Percentiles rank a stretch among this genome's conserved stretches.
phyloP scores from a whole-genome alignment of 441 rosid genomes.

The Jatropha multifida region DNA sequence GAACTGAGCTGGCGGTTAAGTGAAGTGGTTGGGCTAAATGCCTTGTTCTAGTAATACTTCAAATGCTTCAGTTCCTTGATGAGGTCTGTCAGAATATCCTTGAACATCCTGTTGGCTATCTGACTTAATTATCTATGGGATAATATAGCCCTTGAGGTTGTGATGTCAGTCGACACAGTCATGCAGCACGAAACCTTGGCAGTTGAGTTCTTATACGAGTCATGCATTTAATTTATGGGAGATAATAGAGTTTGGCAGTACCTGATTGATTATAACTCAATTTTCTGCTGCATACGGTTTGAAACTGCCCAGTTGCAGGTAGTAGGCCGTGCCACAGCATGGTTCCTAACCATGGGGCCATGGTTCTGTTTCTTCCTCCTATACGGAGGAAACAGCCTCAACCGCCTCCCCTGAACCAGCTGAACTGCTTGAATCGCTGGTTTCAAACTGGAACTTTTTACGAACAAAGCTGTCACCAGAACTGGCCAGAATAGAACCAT shows the following conservation, averaged over 20 bases:
- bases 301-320: not conserved
- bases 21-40: not conserved
- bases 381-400: too few relatives aligned
- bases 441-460: not conserved
- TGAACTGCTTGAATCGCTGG: too few relatives aligned
- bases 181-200: constrained; percentile 8
- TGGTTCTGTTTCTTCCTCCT: too few relatives aligned
- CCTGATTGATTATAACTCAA: not conserved
- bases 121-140: not conserved
- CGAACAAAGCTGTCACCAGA: not conserved
- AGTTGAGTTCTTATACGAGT: not conserved
- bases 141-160: not conserved
- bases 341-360: too few relatives aligned
- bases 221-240: not conserved
- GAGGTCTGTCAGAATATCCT: not conserved
- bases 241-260: not conserved
- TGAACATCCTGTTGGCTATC: not conserved
- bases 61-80: not conserved
- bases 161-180: not conserved
- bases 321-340: too few relatives aligned
- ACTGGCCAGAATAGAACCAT: too few relatives aligned
- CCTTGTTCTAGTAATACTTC: not conserved
- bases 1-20: not conserved
- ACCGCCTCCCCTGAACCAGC: too few relatives aligned
- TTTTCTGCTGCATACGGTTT: not conserved